A percentile compares a stretch with the other conserved stretches of the same genome.
These are phyloP conservation scores for Euphorbia corollata DNA, from an alignment of 441 rosid genomes.

Conservation along the genomic window DNA sequence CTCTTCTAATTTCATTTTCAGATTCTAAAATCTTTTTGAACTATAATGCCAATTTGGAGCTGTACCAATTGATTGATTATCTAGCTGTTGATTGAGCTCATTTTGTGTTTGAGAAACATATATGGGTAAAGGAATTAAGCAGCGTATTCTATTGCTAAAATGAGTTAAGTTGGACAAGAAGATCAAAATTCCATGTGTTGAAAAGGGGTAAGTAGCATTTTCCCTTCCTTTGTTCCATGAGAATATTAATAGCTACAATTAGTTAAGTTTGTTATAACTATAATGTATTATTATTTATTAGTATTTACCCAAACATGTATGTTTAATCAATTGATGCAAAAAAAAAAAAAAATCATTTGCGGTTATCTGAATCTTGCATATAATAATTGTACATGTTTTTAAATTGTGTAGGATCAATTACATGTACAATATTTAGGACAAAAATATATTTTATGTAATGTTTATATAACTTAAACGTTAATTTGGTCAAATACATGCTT, in stretches of 20 bases:
- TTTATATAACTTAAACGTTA: too few relatives aligned
- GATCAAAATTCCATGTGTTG: constrained; percentile 10
- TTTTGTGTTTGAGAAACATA: neutral
- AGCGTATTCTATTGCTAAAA: constrained; percentile 16
- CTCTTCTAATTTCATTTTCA: constrained; percentile 16
- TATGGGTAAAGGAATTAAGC: constrained; percentile 15
- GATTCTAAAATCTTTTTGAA: constrained; percentile 15
- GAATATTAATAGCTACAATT: constrained; percentile 7
- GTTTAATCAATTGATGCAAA: neutral
- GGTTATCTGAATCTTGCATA: neutral
- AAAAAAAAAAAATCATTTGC: neutral
- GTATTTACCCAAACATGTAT: neutral
- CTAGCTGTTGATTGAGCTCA: constrained; percentile 15
- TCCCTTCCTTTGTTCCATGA: constrained; percentile 4
- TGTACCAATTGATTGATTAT: constrained; percentile 10
- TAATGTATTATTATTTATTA: neutral
- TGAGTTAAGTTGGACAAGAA: constrained; percentile 20
- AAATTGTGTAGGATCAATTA: neutral
- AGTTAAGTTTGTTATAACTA: constrained; percentile 16
- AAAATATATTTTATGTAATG: too few relatives aligned
- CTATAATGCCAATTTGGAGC: constrained; percentile 10
- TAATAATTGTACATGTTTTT: neutral
- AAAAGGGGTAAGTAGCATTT: constrained; percentile 27
- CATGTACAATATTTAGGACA: neutral
- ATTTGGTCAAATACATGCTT: too few relatives aligned